phyloP scores from a whole-genome alignment of 495 filamentous ascomycete species.

The Durotheca rogersii region DNA sequence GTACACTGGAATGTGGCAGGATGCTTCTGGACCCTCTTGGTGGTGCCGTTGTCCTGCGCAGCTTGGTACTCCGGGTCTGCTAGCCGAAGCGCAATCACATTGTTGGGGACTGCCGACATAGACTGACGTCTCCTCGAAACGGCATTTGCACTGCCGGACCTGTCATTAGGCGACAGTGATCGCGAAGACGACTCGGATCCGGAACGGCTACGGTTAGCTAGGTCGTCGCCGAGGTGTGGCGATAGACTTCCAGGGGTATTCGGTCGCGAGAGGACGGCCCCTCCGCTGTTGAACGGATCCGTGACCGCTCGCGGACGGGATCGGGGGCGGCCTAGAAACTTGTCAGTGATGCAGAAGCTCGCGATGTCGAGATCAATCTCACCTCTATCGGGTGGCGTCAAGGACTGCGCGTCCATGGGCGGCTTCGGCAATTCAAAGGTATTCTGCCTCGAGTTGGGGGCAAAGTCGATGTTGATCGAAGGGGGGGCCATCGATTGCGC shows the following conservation, averaged over 20 bases:
- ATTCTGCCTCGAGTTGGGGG: conserved; percentile 67
- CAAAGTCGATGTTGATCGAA: conserved; percentile 91
- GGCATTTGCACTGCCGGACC: conserved; percentile 58
- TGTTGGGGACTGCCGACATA: conserved; percentile 80
- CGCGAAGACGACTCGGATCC: conserved; percentile 52
- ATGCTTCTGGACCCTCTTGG: conserved; percentile 89
- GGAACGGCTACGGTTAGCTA: conserved; percentile 43
- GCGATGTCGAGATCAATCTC: conserved; percentile 34
- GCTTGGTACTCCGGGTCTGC: conserved; percentile 83
- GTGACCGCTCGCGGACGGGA: conserved; percentile 71
- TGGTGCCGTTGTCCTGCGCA: conserved; percentile 53
- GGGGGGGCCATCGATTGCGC: conserved; percentile 77
- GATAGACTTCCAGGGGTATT: conserved; percentile 45
- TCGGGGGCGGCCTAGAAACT: conserved; percentile 43
- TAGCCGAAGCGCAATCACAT: conserved; percentile 89
- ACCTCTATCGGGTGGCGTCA: conserved; percentile 87
- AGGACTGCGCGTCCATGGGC: conserved; percentile 66
- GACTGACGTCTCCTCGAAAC: conserved; percentile 76
- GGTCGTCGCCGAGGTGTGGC: conserved; percentile 47
- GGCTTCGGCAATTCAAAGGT: conserved; percentile 71
- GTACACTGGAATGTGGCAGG: conserved; percentile 88
- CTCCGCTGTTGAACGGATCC: conserved; percentile 62
- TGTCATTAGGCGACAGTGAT: conserved; percentile 69
- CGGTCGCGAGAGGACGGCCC: conserved; percentile 42
- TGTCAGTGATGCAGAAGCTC: conserved; percentile 3